These are phyloP conservation scores for Blastosporella zonata DNA, from an alignment of 1,284 basidiomycete species.

Conservation along the genomic window DNA sequence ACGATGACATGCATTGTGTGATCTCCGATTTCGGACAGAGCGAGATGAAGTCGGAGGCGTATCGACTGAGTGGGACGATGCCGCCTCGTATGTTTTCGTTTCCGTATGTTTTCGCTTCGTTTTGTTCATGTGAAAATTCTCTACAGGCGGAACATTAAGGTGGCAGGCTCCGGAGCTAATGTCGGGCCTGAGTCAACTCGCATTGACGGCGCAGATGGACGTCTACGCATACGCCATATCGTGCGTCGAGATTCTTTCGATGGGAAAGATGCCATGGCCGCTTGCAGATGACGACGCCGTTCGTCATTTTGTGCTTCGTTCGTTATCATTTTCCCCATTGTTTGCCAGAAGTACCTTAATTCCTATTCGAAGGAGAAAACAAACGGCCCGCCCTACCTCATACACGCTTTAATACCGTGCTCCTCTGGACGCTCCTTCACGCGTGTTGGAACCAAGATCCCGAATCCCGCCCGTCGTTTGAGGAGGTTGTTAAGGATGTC, in stretches of 20 bases:
- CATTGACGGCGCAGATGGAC: slow-evolving; percentile 58
- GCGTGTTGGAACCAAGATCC: slow-evolving; percentile 34
- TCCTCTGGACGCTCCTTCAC: slow-evolving; percentile 30
- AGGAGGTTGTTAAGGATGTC: slow-evolving; percentile 27
- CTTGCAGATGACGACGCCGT: slow-evolving; percentile 58
- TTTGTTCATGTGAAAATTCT: slow-evolving; percentile 3
- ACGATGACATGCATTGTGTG: slow-evolving; percentile 61
- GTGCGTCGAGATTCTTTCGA: slow-evolving; percentile 65
- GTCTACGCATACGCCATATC: slow-evolving; percentile 74
- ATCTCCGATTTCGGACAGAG: slow-evolving; percentile 80
- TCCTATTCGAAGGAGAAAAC: slow-evolving; percentile 44
- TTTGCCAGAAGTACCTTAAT: background rate
- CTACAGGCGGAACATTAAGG: slow-evolving; percentile 53
- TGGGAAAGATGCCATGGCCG: slow-evolving; percentile 63
- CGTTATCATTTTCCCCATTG: slow-evolving; percentile 22
- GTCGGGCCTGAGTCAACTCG: slow-evolving; percentile 37
- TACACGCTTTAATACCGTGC: slow-evolving; percentile 30
- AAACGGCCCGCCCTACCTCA: slow-evolving; percentile 50
- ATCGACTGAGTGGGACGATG: slow-evolving; percentile 51
- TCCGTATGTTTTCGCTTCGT: slow-evolving; percentile 5
- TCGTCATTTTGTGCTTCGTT: slow-evolving; percentile 58
- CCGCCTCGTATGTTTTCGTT: slow-evolving; percentile 49
- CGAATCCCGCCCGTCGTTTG: slow-evolving; percentile 28
- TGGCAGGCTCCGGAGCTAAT: slow-evolving; percentile 79
- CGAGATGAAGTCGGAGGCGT: slow-evolving; percentile 71